A percentile compares a stretch with the other conserved stretches of the same genome.
phyloP scores from a whole-genome alignment of 2,329 filamentous ascomycete species.

The Ascochyta lentis region DNA sequence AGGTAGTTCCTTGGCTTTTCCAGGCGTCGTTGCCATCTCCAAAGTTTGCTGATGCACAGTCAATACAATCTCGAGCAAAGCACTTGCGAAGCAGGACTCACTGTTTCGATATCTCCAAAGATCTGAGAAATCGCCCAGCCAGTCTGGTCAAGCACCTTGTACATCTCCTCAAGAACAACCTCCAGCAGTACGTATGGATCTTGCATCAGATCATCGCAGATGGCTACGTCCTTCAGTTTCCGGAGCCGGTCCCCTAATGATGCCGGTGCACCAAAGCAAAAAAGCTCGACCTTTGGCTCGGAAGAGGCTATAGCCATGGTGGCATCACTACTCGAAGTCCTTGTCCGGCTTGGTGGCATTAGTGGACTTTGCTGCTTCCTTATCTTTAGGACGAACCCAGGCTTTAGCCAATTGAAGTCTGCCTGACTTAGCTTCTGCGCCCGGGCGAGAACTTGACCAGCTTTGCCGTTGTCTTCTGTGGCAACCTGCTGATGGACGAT shows the following conservation, averaged over 20 bases:
- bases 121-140: slow-evolving; percentile 39
- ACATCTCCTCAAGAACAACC: slow-evolving; percentile 43
- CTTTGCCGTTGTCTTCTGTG: neutral
- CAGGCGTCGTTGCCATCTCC: slow-evolving; percentile 25
- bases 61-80: neutral
- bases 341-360: slow-evolving; percentile 16
- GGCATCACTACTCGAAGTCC: slow-evolving; percentile 22
- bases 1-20: slow-evolving; percentile 26
- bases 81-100: slow-evolving; percentile 17
- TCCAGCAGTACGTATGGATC: slow-evolving; percentile 45
- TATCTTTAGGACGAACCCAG: slow-evolving; percentile 35
- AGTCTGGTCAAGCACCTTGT: slow-evolving; percentile 36
- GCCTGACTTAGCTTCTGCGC: slow-evolving; percentile 27
- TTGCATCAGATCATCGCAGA: slow-evolving; percentile 29
- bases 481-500: slow-evolving; percentile 12
- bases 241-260: slow-evolving; percentile 26
- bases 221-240: slow-evolving; percentile 15
- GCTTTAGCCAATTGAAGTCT: slow-evolving; percentile 35
- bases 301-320: slow-evolving; percentile 3
- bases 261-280: slow-evolving; percentile 38
- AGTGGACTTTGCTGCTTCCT: slow-evolving; percentile 4
- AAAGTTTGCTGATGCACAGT: slow-evolving; percentile 28
- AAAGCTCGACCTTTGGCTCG: slow-evolving; percentile 26
- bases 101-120: slow-evolving; percentile 43
- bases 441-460: neutral